Evolutionary conservation across 805 yeast genomes (phyloP).

Genomic region (Lipomyces kockii): DNA sequence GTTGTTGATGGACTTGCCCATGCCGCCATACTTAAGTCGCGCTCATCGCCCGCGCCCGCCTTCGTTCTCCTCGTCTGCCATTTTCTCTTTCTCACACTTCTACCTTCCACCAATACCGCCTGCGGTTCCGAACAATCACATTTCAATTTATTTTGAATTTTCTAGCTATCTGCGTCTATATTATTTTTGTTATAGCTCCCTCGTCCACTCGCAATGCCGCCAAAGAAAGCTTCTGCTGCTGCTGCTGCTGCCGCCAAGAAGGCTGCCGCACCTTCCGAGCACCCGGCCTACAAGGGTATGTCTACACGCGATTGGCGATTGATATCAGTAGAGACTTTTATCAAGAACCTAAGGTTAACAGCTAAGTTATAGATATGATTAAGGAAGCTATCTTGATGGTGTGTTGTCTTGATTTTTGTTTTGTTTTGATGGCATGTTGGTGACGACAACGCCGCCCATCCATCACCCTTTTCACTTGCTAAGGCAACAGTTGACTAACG

Average conservation of each 20-base stretch:
- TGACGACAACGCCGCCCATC: background rate
- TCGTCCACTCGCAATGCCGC: constrained; percentile 32
- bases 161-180: background rate
- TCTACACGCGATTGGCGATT: constrained; percentile 13
- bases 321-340: background rate
- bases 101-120: background rate
- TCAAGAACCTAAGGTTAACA: constrained; percentile 36
- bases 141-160: background rate
- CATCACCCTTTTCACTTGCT: background rate
- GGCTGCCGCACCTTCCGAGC: constrained; percentile 40
- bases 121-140: background rate
- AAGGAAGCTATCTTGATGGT: constrained; percentile 59
- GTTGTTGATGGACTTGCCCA: constrained; percentile 6
- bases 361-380: constrained; percentile 55
- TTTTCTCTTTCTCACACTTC: background rate
- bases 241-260: constrained; percentile 38
- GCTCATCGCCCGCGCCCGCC: constrained; percentile 13
- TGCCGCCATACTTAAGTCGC: constrained; percentile 7
- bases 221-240: constrained; percentile 38
- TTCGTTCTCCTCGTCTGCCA: background rate
- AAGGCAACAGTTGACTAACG: background rate
- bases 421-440: constrained; percentile 1
- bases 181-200: constrained; percentile 1
- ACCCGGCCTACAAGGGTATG: constrained; percentile 49
- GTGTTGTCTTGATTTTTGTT: constrained; percentile 11